Evolutionary conservation across 768 basidiomycete species (phyloP).

Genomic region (Kwoniella bestiolae): DNA sequence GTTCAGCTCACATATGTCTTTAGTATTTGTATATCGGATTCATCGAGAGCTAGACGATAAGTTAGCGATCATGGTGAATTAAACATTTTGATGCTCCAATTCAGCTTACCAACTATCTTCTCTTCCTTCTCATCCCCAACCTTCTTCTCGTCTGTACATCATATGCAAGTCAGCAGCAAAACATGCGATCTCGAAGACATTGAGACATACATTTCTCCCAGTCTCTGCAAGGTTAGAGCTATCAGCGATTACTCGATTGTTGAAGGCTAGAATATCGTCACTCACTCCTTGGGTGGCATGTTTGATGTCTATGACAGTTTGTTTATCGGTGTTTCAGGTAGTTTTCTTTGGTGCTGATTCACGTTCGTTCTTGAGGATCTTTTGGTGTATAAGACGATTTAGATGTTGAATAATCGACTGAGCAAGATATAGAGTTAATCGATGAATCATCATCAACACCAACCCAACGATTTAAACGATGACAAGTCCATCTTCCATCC

Average conservation of each 20-base stretch:
- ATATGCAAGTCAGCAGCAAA: slow-evolving; percentile 1
- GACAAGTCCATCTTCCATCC: slow-evolving; percentile 29
- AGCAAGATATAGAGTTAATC: not conserved
- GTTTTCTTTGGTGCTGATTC: no score
- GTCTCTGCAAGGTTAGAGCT: slow-evolving; percentile 64
- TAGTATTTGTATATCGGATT: slow-evolving; percentile 97
- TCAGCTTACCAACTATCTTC: slow-evolving; percentile 78
- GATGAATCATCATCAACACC: slow-evolving; percentile 7
- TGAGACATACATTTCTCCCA: slow-evolving; percentile 90
- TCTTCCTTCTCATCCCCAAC: slow-evolving; percentile 80
- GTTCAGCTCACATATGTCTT: slow-evolving; percentile 82
- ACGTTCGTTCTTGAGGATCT: not conserved
- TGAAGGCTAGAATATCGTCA: slow-evolving; percentile 32
- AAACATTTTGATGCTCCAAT: slow-evolving; percentile 5
- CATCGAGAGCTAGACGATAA: slow-evolving; percentile 75
- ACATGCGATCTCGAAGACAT: not conserved
- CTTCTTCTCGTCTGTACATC: slow-evolving; percentile 74
- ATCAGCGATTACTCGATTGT: slow-evolving; percentile 16
- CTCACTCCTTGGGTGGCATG: slow-evolving; percentile 96
- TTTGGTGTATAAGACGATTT: not conserved
- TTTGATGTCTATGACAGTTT: not conserved
- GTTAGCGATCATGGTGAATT: not conserved
- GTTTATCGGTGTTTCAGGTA: no score
- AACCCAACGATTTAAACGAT: slow-evolving; percentile 9
- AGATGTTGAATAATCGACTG: not conserved